A percentile compares a stretch with the other conserved stretches of the same genome.
Evolutionary conservation across 176 grass and related monocot genomes (phyloP).

Genomic region (Avena insularis): DNA sequence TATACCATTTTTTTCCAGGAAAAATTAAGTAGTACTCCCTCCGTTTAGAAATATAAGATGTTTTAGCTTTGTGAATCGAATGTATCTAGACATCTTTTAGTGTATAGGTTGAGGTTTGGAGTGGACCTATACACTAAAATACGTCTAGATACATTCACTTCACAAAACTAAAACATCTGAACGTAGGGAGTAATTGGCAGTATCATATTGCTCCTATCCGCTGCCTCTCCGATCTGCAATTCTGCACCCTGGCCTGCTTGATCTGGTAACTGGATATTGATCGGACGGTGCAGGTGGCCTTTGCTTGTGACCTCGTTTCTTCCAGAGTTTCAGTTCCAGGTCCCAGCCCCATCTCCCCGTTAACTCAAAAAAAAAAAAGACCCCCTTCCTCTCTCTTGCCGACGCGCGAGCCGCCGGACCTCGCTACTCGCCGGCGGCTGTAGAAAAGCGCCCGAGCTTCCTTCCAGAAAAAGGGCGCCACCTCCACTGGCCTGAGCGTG

Average conservation of each 20-base stretch:
- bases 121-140: too few relatives aligned
- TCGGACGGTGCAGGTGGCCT: background rate
- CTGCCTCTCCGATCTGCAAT: too few relatives aligned
- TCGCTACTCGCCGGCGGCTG: background rate
- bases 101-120: too few relatives aligned
- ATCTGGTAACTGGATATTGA: background rate
- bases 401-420: background rate
- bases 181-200: too few relatives aligned
- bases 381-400: slow-evolving; percentile 2
- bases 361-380: background rate
- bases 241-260: background rate
- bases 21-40: too few relatives aligned
- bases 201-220: too few relatives aligned
- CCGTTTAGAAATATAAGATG: too few relatives aligned
- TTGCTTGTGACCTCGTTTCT: background rate
- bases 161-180: too few relatives aligned
- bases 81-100: too few relatives aligned
- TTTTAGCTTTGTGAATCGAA: too few relatives aligned
- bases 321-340: background rate
- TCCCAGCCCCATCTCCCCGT: background rate
- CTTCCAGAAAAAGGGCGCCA: background rate
- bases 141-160: too few relatives aligned
- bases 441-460: background rate
- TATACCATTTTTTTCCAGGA: too few relatives aligned
- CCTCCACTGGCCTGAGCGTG: background rate